These are phyloP conservation scores for Colletotrichum zoysiae DNA, from an alignment of 2,329 filamentous ascomycete genomes.

Conservation along the genomic window DNA sequence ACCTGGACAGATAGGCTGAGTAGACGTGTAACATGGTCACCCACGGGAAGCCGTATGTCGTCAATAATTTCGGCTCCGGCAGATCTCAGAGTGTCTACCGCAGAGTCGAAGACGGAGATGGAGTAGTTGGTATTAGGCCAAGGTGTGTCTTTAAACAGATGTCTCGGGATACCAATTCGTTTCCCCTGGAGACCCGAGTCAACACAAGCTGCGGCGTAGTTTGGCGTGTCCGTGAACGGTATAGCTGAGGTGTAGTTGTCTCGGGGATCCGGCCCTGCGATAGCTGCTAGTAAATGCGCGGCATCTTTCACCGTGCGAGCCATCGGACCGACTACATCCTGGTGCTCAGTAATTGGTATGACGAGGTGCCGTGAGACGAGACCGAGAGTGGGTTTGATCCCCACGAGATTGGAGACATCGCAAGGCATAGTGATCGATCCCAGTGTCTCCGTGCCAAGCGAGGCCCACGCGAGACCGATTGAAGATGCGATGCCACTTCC, in stretches of 20 bases:
- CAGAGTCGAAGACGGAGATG: constrained; percentile 65
- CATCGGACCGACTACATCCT: constrained; percentile 76
- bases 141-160: constrained; percentile 55
- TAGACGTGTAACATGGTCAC: constrained; percentile 51
- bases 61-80: constrained; percentile 73
- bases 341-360: constrained; percentile 73
- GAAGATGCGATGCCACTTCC: constrained; percentile 70
- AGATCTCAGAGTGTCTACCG: constrained; percentile 63
- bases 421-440: constrained; percentile 73
- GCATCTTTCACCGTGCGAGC: constrained; percentile 75
- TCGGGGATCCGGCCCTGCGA: constrained; percentile 69
- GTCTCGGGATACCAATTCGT: constrained; percentile 74
- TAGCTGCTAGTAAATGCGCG: constrained; percentile 70
- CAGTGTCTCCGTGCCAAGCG: constrained; percentile 65
- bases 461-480: constrained; percentile 67
- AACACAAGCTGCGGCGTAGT: constrained; percentile 72
- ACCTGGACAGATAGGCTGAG: constrained; percentile 45
- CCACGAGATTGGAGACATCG: constrained; percentile 70
- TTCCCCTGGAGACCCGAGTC: constrained; percentile 65
- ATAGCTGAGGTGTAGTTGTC: constrained; percentile 76
- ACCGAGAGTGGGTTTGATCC: constrained; percentile 77
- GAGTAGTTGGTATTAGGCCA: constrained; percentile 15
- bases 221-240: constrained; percentile 62
- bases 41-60: constrained; percentile 60
- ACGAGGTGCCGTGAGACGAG: constrained; percentile 73